phyloP scores from a whole-genome alignment of 2,329 filamentous ascomycete genomes.

The Macrophomina phaseolina region DNA sequence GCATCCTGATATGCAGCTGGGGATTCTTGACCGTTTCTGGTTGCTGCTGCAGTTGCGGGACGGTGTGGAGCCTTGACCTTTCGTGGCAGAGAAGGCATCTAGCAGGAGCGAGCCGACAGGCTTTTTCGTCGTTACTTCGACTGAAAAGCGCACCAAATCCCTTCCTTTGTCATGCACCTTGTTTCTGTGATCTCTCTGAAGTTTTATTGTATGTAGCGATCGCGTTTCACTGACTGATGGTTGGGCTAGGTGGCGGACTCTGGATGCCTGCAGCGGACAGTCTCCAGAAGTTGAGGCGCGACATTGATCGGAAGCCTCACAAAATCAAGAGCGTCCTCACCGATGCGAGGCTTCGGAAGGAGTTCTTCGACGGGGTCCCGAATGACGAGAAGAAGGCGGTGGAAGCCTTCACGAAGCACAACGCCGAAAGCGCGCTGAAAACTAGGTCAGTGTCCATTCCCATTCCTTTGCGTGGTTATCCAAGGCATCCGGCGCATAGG shows the following conservation, averaged over 20 bases:
- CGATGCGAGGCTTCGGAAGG: slow-evolving; percentile 64
- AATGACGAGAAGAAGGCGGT: slow-evolving; percentile 66
- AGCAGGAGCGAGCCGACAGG: background rate
- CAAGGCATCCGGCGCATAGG: background rate
- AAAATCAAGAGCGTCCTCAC: slow-evolving; percentile 72
- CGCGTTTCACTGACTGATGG: slow-evolving; percentile 15
- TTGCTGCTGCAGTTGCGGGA: background rate
- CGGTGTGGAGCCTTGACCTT: background rate
- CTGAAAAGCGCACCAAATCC: slow-evolving; percentile 3
- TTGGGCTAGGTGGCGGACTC: slow-evolving; percentile 70
- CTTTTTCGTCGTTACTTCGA: background rate
- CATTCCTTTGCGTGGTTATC: slow-evolving; percentile 7
- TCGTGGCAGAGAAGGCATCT: background rate
- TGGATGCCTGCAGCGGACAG: slow-evolving; percentile 76
- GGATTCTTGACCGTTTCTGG: background rate
- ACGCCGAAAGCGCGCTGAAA: slow-evolving; percentile 78
- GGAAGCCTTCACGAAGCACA: slow-evolving; percentile 70
- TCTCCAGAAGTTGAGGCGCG: slow-evolving; percentile 71
- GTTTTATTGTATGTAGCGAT: slow-evolving; percentile 1
- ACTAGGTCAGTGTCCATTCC: slow-evolving; percentile 68
- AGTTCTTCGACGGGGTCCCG: slow-evolving; percentile 66
- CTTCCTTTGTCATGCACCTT: background rate
- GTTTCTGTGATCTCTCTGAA: background rate
- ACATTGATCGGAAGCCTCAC: slow-evolving; percentile 75
- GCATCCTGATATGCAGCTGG: background rate